Base-by-base conservation (phyloP, 768 basidiomycete species). In the Fomitopsis serialis region DNA sequence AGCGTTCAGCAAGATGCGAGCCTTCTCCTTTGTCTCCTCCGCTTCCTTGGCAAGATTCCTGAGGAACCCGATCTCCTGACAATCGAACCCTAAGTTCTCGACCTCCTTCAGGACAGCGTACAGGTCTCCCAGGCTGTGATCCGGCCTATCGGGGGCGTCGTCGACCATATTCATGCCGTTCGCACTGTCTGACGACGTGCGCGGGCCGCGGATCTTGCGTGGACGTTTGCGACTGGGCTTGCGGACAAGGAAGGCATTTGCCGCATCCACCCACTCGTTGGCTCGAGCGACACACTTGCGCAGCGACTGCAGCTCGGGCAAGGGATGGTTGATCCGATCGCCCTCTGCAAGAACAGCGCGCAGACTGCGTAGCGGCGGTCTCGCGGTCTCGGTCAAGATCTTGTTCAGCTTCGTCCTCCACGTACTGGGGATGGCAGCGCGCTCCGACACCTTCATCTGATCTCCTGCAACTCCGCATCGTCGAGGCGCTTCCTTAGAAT, bases 181-280 rank as follows among this genome's bases (percentile, higher is more conserved):
- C 5, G 56, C 52, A 27, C 71, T 72, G 29, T 70, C 24, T 15
- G 63, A 34, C 76, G 71, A 45, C 72, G 77, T 42, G 54, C 67
- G 42, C 35, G 84, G 77, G 27, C 82, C 78, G 54, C 79, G 78
- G 47, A 82, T 78, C 52, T 82, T 75, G 49, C 84, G 78, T 19
- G 85, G 76, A n/a, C 87, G 85, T 65, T 89, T 89, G 50, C 88
- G 78, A 56, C 82, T 85, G 62, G 87, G 85, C 67, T 91, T 92
- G 51, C 89, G 85, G 48, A 86, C 79, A 55, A 86, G 75, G 70
- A 90, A 90, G 0, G 79, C 75, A 58, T 89, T 89, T 29, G 89
- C 89, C 9, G 82, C 76, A 54, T 92, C 91, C n/a, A 93, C 75
- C 93, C 93, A 95, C 62, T 88, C 87, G 58, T 84, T 91, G 19